These are phyloP conservation scores for Debaryomyces coudertii DNA, from an alignment of 1,139 yeast species.

Conservation along the genomic window DNA sequence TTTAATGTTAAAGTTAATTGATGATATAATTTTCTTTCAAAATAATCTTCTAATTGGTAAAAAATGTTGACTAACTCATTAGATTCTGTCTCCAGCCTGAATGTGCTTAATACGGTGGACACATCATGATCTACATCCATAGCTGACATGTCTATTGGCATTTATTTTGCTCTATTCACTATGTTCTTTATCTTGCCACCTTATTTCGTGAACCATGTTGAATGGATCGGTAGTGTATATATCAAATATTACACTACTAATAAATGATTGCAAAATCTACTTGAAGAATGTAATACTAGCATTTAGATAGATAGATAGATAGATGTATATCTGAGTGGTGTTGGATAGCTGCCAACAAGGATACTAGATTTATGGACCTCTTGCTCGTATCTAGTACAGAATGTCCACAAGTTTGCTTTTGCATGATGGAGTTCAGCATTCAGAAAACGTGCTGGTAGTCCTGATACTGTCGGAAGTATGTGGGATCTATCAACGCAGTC, in stretches of 20 bases:
- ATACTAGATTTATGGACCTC: no score
- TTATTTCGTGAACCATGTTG: constrained; percentile 1
- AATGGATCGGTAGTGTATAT: constrained; percentile 2
- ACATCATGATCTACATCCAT: constrained; percentile 52
- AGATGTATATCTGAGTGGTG: background rate
- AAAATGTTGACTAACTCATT: constrained; percentile 65
- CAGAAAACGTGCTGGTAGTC: no score
- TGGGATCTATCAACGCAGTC: no score
- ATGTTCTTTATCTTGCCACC: constrained; percentile 9
- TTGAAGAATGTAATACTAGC: background rate
- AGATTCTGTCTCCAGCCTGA: constrained; percentile 70
- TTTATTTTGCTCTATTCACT: background rate
- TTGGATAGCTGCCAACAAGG: no score
- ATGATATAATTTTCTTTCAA: constrained; percentile 80
- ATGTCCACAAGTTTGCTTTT: no score
- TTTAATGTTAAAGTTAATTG: constrained; percentile 76
- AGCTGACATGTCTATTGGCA: constrained; percentile 17
- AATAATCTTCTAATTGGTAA: constrained; percentile 79
- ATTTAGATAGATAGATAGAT: background rate
- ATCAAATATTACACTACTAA: background rate
- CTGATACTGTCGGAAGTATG: no score
- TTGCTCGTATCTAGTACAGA: no score
- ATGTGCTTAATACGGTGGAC: constrained; percentile 66
- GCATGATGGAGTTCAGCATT: no score
- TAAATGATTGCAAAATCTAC: constrained; percentile 3